Evolutionary conservation across 2,329 filamentous ascomycete species (phyloP).

Genomic region (Camptophora hylomeconis): DNA sequence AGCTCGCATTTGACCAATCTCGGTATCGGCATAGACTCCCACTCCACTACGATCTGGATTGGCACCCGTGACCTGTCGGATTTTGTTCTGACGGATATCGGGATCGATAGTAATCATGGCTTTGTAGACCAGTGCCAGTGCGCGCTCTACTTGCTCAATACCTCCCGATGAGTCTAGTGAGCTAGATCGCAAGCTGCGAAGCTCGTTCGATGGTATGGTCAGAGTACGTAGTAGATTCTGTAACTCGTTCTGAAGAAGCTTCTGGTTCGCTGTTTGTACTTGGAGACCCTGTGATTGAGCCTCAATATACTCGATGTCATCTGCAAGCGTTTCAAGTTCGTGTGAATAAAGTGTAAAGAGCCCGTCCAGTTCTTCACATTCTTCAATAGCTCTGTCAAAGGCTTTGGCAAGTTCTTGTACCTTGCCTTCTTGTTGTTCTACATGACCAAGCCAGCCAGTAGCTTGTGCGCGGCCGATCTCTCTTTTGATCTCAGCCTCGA

Average conservation of each 20-base stretch:
- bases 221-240: conserved; percentile 82
- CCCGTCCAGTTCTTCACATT: conserved; percentile 94
- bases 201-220: conserved; percentile 64
- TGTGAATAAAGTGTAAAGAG: conserved; percentile 88
- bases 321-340: conserved; percentile 86
- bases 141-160: conserved; percentile 62
- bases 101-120: conserved; percentile 92
- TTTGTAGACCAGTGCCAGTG: conserved; percentile 72
- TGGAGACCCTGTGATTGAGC: conserved; percentile 93
- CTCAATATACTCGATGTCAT: conserved; percentile 95
- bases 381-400: conserved; percentile 78
- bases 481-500: conserved; percentile 71
- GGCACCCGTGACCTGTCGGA: conserved; percentile 33
- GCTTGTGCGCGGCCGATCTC: conserved; percentile 85
- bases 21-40: conserved; percentile 58
- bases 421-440: conserved; percentile 76
- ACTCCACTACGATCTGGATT: conserved; percentile 23
- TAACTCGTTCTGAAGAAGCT: conserved; percentile 79
- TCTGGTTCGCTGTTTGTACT: conserved; percentile 94
- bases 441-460: conserved; percentile 76
- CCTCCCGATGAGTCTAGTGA: conserved; percentile 60
- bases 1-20: conserved; percentile 73
- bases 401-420: conserved; percentile 75
- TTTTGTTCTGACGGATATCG: conserved; percentile 47
- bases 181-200: conserved; percentile 60